Percentiles rank a stretch among this genome's conserved stretches.
Conservation (phyloP, 1,284 basidiomycete genomes). For the Marasmius oreades region DNA sequence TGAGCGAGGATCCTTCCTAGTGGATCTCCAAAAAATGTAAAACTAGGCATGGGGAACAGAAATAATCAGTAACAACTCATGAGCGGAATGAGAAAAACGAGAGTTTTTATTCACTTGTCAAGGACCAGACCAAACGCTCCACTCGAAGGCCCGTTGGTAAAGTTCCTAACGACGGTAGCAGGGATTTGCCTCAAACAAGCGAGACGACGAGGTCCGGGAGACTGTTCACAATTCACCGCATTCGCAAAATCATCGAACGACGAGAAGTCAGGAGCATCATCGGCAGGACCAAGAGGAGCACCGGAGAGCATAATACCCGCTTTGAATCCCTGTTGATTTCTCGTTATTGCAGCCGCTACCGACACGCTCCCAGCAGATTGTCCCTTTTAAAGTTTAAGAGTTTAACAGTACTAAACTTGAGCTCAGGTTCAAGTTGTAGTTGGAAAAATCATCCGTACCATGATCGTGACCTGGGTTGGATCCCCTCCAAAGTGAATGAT, state of each 20-base stretch:
- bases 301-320: conserved; percentile 12
- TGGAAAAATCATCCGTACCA: conserved; percentile 5
- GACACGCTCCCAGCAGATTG: conserved; percentile 18
- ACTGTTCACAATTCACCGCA: conserved; percentile 11
- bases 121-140: conserved; percentile 9
- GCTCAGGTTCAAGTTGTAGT: too few relatives aligned
- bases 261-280: background rate
- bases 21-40: conserved; percentile 12
- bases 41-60: conserved; percentile 4
- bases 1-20: conserved; percentile 8
- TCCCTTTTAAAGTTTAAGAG: too few relatives aligned
- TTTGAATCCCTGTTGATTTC: conserved; percentile 12
- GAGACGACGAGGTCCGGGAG: conserved; percentile 11
- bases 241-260: conserved; percentile 14
- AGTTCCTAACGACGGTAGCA: conserved; percentile 11
- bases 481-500: conserved; percentile 20
- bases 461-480: conserved; percentile 18
- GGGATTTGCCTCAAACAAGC: conserved; percentile 14
- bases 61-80: too few relatives aligned
- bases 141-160: conserved; percentile 12
- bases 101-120: conserved; percentile 10
- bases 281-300: background rate
- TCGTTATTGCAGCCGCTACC: conserved; percentile 12
- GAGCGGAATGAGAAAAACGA: too few relatives aligned
- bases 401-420: too few relatives aligned